These are phyloP conservation scores for Calonectria pauciramosa DNA, from an alignment of 2,329 filamentous ascomycete genomes.

Conservation along the genomic window DNA sequence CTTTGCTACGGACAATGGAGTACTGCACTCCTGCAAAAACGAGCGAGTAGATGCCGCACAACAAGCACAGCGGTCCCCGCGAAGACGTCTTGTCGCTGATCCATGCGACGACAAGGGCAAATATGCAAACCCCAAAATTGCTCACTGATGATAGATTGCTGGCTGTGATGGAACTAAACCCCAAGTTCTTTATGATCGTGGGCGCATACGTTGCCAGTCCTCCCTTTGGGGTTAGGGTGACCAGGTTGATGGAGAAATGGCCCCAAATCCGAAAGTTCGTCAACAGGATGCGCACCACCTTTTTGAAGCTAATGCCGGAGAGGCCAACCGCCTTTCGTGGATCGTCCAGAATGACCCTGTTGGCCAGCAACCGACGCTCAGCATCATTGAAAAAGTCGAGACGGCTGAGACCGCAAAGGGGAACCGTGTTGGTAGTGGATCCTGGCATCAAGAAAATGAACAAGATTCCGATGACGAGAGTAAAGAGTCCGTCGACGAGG, in stretches of 20 bases:
- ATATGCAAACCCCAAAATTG: constrained; percentile 26
- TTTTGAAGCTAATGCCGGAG: constrained; percentile 13
- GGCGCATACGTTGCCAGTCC: constrained; percentile 29
- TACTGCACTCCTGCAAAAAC: constrained; percentile 19
- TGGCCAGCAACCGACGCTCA: constrained; percentile 24
- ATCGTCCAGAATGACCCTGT: constrained; percentile 26
- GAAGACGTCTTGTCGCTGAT: constrained; percentile 2
- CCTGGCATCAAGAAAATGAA: constrained; percentile 21
- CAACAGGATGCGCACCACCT: background rate
- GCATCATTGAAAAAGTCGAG: constrained; percentile 25
- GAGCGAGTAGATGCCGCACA: constrained; percentile 17
- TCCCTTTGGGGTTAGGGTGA: constrained; percentile 31
- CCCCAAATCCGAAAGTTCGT: constrained; percentile 25
- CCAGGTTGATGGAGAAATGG: constrained; percentile 27
- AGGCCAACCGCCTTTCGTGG: constrained; percentile 21
- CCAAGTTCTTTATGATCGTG: constrained; percentile 33
- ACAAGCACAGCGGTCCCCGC: constrained; percentile 12
- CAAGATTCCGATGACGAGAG: constrained; percentile 18
- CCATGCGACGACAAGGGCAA: constrained; percentile 16
- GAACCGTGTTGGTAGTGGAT: constrained; percentile 7
- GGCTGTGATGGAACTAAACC: constrained; percentile 29
- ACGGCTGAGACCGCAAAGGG: constrained; percentile 12
- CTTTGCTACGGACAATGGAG: background rate
- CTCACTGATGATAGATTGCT: constrained; percentile 30
- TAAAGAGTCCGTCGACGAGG: constrained; percentile 26